A percentile compares a stretch with the other conserved stretches of the same genome.
Conservation (phyloP, 2,329 filamentous ascomycete species). For the Fusarium odoratissimum region DNA sequence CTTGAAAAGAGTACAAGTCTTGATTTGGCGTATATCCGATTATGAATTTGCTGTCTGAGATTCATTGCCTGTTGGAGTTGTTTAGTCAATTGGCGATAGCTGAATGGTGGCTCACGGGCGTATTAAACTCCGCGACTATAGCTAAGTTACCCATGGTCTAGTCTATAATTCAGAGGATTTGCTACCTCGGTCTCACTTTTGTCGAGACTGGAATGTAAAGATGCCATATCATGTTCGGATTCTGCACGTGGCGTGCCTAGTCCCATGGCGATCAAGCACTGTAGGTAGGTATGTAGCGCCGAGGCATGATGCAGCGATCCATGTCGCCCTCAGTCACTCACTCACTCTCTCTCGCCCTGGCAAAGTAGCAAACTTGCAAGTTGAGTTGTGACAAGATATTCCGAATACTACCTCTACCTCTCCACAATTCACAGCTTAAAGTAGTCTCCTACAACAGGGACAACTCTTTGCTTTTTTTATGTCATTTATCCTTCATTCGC, state of each 20-base stretch:
- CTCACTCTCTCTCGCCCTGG: background rate
- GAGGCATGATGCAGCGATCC: constrained; percentile 8
- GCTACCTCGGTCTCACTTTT: background rate
- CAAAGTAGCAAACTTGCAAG: constrained; percentile 1
- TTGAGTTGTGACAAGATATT: background rate
- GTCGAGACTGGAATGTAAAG: constrained; percentile 16
- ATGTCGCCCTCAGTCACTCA: background rate
- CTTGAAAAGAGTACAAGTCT: background rate
- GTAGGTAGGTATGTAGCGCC: background rate
- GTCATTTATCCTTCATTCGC: background rate
- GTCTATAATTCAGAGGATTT: background rate
- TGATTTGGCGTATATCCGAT: constrained; percentile 14
- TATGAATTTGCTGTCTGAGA: background rate
- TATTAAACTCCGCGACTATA: background rate
- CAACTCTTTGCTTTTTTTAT: background rate
- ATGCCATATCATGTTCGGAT: constrained; percentile 10
- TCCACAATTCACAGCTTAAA: constrained; percentile 3
- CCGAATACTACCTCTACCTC: constrained; percentile 1
- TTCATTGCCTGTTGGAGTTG: background rate
- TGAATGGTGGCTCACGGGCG: background rate
- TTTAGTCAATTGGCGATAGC: background rate
- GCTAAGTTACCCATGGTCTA: background rate
- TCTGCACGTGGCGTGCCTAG: constrained; percentile 21
- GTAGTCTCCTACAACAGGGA: background rate
- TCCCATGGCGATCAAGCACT: background rate